phyloP scores from a whole-genome alignment of 768 basidiomycete species.

The Tephrocybe sp. region DNA sequence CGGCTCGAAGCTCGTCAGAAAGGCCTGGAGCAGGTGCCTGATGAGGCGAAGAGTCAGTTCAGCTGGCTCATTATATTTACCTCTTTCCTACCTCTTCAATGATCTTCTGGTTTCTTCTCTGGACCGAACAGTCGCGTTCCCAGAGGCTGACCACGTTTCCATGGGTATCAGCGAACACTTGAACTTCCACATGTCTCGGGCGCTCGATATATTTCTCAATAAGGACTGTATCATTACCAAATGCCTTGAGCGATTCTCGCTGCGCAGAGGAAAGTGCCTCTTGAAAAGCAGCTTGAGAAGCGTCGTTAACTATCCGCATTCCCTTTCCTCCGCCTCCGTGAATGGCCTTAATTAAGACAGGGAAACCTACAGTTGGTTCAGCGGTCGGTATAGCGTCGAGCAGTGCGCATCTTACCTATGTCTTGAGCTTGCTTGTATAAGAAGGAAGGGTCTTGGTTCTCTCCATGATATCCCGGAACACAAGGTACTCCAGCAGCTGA shows the following conservation, averaged over 20 bases:
- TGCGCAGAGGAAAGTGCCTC: conserved; percentile 86
- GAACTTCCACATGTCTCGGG: conserved; percentile 92
- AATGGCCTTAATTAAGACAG: conserved; percentile 94
- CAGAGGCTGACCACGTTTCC: conserved; percentile 92
- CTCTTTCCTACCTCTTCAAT: conserved; percentile 70
- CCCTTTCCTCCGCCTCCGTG: conserved; percentile 96
- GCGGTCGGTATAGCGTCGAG: not conserved
- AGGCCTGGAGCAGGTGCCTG: conserved; percentile 92
- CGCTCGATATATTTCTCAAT: conserved; percentile 88
- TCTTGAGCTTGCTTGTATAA: conserved; percentile 67
- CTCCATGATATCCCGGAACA: conserved; percentile 92
- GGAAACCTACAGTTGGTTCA: conserved; percentile 56
- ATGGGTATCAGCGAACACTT: conserved; percentile 83
- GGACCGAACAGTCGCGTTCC: conserved; percentile 93
- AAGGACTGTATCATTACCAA: conserved; percentile 83
- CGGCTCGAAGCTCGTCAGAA: conserved; percentile 72
- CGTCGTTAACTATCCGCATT: conserved; percentile 75
- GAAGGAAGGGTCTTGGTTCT: conserved; percentile 72
- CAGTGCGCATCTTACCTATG: conserved; percentile 49
- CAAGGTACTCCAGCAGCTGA: conserved; percentile 87
- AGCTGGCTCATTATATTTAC: no score
- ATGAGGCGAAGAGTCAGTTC: not conserved
- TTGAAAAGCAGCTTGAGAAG: conserved; percentile 64
- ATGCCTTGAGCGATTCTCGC: conserved; percentile 84
- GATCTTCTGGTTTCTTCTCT: conserved; percentile 92